Conservation (phyloP, 768 basidiomycete species). For the Mycena venus region DNA sequence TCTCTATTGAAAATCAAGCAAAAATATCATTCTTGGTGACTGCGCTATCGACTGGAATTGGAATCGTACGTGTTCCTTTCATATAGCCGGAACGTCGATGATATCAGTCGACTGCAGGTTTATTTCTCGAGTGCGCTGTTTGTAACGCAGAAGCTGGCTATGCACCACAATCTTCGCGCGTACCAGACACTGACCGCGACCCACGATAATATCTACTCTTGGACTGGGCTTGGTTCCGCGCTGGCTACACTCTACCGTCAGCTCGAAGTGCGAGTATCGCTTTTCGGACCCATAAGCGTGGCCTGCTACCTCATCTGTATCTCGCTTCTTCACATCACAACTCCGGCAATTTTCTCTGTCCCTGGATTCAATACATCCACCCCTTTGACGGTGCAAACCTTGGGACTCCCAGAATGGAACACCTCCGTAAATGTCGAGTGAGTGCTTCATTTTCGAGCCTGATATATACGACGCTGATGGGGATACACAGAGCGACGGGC, state of each 20-base stretch:
- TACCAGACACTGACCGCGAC: background rate
- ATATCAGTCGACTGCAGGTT: background rate
- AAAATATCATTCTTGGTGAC: background rate
- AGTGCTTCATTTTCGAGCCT: background rate
- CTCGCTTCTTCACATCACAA: background rate
- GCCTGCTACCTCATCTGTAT: background rate
- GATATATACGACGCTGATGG: background rate
- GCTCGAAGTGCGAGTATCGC: background rate
- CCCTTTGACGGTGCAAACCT: background rate
- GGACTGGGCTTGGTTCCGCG: background rate
- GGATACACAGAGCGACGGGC: background rate
- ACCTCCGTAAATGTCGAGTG: background rate
- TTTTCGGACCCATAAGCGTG: background rate
- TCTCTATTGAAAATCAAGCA: background rate
- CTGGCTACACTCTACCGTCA: background rate
- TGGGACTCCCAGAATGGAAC: background rate
- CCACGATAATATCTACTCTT: background rate
- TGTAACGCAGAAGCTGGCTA: background rate
- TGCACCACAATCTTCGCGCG: background rate
- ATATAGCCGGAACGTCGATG: background rate
- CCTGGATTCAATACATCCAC: background rate
- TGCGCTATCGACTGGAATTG: background rate
- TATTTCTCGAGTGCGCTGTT: background rate
- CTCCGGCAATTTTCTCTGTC: background rate
- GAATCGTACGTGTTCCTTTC: background rate